Conservation (phyloP, 1,284 basidiomycete species). For the Somion occarium region DNA sequence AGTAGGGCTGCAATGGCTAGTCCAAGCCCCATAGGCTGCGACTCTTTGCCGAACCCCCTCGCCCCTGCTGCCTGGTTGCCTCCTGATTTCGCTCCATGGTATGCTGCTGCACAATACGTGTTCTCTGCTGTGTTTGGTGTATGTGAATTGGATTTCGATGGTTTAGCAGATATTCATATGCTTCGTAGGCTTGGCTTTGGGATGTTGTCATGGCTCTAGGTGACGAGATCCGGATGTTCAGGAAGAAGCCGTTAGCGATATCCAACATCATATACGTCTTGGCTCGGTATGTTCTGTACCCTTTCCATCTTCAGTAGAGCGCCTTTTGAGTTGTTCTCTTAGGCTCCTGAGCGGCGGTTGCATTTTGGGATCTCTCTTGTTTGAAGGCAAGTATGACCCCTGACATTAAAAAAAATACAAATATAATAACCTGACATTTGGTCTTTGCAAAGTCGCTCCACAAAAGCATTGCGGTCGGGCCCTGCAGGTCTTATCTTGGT, state of each 20-base stretch:
- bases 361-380: neutral
- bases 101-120: neutral
- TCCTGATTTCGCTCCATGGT: neutral
- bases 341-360: neutral
- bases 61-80: neutral
- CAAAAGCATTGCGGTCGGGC: neutral
- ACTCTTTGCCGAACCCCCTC: neutral
- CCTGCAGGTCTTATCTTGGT: neutral
- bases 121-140: neutral
- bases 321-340: neutral
- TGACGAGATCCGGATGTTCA: constrained; percentile 1
- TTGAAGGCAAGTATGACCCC: neutral
- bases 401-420: neutral
- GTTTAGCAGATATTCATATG: neutral
- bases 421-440: too few relatives aligned
- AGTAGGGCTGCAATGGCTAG: too few relatives aligned
- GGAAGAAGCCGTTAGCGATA: neutral
- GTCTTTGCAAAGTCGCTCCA: neutral
- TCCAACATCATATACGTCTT: neutral
- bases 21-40: neutral
- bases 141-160: neutral
- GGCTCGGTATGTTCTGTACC: neutral
- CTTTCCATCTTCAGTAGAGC: neutral
- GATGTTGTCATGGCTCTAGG: neutral
- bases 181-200: constrained; percentile 1